Percentiles rank a stretch among this genome's conserved stretches.
Evolutionary conservation across 2,329 filamentous ascomycete genomes (phyloP).

Genomic region (Ascochyta fabae): DNA sequence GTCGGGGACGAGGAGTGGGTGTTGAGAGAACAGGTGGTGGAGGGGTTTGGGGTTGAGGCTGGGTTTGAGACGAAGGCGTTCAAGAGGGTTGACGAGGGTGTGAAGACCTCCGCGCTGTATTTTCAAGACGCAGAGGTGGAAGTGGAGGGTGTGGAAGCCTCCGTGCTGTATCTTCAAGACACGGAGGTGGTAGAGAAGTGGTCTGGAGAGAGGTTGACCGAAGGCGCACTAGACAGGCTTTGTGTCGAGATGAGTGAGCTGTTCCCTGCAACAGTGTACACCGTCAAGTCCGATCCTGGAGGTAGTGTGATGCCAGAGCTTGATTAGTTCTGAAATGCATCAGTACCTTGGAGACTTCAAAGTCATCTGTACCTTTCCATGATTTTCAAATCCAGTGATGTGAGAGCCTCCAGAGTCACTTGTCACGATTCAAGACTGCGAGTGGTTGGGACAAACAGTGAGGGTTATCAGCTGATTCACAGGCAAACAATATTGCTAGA

Average conservation of each 20-base stretch:
- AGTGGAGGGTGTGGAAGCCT: background rate
- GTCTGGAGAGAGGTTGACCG: conserved; percentile 14
- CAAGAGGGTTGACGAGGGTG: background rate
- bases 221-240: conserved; percentile 7
- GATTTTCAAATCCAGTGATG: too few relatives aligned
- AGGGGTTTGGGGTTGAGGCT: background rate
- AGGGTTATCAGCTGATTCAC: too few relatives aligned
- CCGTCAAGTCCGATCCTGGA: conserved; percentile 3
- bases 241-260: background rate
- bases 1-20: conserved; percentile 3
- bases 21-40: background rate
- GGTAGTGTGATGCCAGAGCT: background rate
- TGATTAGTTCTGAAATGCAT: background rate
- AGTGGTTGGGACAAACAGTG: too few relatives aligned
- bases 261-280: background rate
- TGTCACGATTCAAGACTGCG: too few relatives aligned
- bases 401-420: too few relatives aligned
- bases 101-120: background rate
- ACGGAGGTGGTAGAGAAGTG: conserved; percentile 1
- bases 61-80: background rate
- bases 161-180: background rate
- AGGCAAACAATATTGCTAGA: too few relatives aligned
- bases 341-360: too few relatives aligned
- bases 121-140: background rate
- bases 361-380: too few relatives aligned